Percentiles rank a stretch among this genome's conserved stretches.
Evolutionary conservation across 1,139 yeast species (phyloP).

Genomic region (Lodderomyces parapsilosis): DNA sequence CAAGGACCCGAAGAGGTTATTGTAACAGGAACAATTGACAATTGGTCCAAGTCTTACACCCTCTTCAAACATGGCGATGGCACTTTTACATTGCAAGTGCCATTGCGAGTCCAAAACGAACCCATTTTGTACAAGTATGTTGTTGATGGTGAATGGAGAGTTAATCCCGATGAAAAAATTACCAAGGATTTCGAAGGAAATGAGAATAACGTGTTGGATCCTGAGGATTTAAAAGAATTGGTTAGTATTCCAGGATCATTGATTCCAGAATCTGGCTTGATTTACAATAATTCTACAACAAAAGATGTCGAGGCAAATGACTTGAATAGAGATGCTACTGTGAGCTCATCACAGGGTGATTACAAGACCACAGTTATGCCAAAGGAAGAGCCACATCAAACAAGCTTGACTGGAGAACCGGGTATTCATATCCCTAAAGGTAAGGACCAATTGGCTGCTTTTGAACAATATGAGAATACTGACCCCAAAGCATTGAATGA

Average conservation of each 20-base stretch:
- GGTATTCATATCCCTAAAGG: conserved; percentile 47
- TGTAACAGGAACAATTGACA: conserved; percentile 76
- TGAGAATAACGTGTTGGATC: conserved; percentile 57
- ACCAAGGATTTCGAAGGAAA: conserved; percentile 54
- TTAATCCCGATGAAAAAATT: conserved; percentile 44
- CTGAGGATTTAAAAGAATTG: conserved; percentile 35
- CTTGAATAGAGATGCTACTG: conserved; percentile 4
- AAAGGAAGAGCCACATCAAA: conserved; percentile 46
- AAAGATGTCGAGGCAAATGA: background rate
- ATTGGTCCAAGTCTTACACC: conserved; percentile 63
- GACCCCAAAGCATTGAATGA: conserved; percentile 52
- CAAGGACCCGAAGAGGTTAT: conserved; percentile 69
- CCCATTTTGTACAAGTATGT: conserved; percentile 64
- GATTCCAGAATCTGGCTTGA: conserved; percentile 59
- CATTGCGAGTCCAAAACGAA: conserved; percentile 40
- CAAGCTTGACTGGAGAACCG: conserved; percentile 50
- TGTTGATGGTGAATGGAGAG: conserved; percentile 72
- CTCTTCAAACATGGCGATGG: conserved; percentile 62
- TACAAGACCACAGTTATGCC: conserved; percentile 58
- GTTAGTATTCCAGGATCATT: conserved; percentile 29
- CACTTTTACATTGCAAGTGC: conserved; percentile 58
- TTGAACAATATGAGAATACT: conserved; percentile 32
- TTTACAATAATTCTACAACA: background rate
- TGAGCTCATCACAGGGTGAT: conserved; percentile 16
- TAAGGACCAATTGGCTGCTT: conserved; percentile 40